A percentile compares a stretch with the other conserved stretches of the same genome.
phyloP scores from a whole-genome alignment of 1,284 basidiomycete genomes.

The Ceratobasidium sp. region DNA sequence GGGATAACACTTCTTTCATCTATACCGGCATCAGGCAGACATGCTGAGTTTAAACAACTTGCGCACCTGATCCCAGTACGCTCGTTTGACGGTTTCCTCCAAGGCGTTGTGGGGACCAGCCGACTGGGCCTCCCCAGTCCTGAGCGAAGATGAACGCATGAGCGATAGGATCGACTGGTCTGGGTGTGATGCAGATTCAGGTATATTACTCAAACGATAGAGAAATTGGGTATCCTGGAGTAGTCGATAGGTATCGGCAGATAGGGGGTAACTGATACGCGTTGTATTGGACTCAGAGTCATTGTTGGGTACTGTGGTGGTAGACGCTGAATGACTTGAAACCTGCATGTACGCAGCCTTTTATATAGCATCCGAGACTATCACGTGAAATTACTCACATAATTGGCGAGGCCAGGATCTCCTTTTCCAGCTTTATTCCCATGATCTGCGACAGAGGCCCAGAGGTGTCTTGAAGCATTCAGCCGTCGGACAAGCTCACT shows the following conservation, averaged over 20 bases:
- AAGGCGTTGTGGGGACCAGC: background rate
- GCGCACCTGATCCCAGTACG: slow-evolving; percentile 38
- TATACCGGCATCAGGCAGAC: background rate
- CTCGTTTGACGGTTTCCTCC: slow-evolving; percentile 6
- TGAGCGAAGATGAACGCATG: slow-evolving; percentile 10
- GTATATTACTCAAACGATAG: slow-evolving; percentile 21
- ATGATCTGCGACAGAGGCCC: background rate
- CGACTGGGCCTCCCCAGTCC: background rate
- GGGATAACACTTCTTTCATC: slow-evolving; percentile 16
- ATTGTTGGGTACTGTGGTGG: background rate
- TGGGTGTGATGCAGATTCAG: background rate
- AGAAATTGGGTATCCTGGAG: slow-evolving; percentile 27
- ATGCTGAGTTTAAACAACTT: background rate
- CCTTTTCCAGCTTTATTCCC: too few relatives aligned
- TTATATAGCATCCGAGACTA: background rate
- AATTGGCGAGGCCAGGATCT: background rate
- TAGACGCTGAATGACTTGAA: background rate
- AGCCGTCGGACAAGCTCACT: background rate
- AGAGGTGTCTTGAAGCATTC: background rate
- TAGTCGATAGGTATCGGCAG: slow-evolving; percentile 3
- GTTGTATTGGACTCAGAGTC: background rate
- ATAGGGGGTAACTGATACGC: slow-evolving; percentile 4
- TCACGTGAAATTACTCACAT: background rate
- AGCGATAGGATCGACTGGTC: slow-evolving; percentile 23
- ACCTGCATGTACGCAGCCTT: background rate